Evolutionary conservation across 1,139 yeast genomes (phyloP).

Genomic region (Ogataea hybrid): DNA sequence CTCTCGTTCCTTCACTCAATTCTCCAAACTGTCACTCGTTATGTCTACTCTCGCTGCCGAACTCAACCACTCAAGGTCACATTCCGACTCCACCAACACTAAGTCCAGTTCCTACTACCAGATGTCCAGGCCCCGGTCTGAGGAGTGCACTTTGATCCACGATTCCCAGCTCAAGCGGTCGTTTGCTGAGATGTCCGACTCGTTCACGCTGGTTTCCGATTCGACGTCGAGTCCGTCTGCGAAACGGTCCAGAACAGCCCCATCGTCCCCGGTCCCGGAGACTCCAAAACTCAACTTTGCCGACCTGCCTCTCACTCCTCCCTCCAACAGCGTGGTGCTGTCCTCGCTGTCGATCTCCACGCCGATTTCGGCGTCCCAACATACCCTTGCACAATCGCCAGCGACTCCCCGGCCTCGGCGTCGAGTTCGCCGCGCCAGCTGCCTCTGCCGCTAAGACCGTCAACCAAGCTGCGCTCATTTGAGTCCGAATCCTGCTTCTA

Average conservation of each 20-base stretch:
- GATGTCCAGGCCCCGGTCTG: constrained; percentile 25
- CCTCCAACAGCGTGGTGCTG: constrained; percentile 19
- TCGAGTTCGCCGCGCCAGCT: constrained; percentile 34
- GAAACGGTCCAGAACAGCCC: constrained; percentile 29
- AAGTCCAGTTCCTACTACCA: constrained; percentile 23
- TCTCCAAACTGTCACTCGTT: constrained; percentile 4
- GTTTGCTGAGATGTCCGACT: constrained; percentile 15
- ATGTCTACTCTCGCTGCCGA: constrained; percentile 21
- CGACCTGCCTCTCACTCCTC: constrained; percentile 27
- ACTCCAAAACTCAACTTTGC: constrained; percentile 22
- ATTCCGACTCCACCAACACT: constrained; percentile 27
- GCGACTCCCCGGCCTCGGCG: constrained; percentile 36
- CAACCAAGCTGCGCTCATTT: constrained; percentile 16
- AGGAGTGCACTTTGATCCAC: constrained; percentile 15
- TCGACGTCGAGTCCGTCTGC: constrained; percentile 14
- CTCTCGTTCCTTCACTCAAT: constrained; percentile 1
- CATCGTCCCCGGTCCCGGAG: constrained; percentile 30
- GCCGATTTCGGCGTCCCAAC: constrained; percentile 15
- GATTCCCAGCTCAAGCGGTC: constrained; percentile 16
- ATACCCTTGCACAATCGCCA: constrained; percentile 15
- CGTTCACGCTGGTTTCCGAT: constrained; percentile 10
- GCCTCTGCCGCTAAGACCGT: constrained; percentile 25
- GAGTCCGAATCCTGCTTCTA: constrained; percentile 24
- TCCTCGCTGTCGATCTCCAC: constrained; percentile 14
- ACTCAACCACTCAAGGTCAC: constrained; percentile 26